Conservation (phyloP, 208 protist species). For the Leptomonas seymouri region DNA sequence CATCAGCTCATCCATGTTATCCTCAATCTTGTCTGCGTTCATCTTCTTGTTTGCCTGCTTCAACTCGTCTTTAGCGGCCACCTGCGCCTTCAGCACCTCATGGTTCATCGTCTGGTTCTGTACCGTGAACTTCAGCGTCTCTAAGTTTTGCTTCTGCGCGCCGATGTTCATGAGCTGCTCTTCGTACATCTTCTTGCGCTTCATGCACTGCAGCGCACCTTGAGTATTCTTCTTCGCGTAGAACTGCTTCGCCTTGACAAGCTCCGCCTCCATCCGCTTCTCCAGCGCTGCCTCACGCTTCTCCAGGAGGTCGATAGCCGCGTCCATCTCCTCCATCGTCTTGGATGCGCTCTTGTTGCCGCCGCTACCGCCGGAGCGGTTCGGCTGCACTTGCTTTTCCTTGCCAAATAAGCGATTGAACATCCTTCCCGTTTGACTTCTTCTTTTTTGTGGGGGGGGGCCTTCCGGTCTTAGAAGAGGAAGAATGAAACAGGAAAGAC, state of each 20-base stretch:
- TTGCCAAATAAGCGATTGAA: constrained; percentile 68
- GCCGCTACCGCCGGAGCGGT: constrained; percentile 26
- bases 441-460: no score
- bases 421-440: no score
- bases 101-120: constrained; percentile 90
- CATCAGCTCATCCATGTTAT: constrained; percentile 87
- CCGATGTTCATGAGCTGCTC: constrained; percentile 73
- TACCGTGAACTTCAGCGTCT: constrained; percentile 85
- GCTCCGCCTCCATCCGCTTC: constrained; percentile 88
- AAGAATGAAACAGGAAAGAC: no score
- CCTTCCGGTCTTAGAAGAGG: no score
- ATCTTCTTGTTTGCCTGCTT: constrained; percentile 85
- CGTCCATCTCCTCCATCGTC: constrained; percentile 78
- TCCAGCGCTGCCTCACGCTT: constrained; percentile 85
- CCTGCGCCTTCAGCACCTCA: constrained; percentile 82
- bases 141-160: constrained; percentile 80
- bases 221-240: constrained; percentile 89
- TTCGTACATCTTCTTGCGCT: constrained; percentile 92
- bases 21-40: constrained; percentile 88
- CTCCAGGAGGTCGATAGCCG: constrained; percentile 80
- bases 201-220: constrained; percentile 87
- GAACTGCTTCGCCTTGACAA: constrained; percentile 79
- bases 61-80: constrained; percentile 70
- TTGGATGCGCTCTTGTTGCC: constrained; percentile 29
- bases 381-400: constrained; percentile 61